Conservation (phyloP, 805 yeast genomes). For the Priceomyces medius region DNA sequence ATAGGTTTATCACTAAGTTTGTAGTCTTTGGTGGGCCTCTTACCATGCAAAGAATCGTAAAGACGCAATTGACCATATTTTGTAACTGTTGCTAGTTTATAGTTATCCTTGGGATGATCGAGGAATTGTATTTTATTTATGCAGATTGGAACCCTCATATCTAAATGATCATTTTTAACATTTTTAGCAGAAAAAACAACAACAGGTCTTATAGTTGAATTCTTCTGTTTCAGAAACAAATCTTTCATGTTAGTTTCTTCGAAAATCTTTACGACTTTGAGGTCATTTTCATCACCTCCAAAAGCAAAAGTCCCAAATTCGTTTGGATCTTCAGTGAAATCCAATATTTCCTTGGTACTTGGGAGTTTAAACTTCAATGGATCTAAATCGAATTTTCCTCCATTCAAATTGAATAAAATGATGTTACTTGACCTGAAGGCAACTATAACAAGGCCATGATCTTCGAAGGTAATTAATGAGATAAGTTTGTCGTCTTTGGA, state of each 20-base stretch:
- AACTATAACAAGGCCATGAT: conserved; percentile 33
- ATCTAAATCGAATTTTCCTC: conserved; percentile 23
- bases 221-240: conserved; percentile 19
- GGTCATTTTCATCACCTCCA: conserved; percentile 85
- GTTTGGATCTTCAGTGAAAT: conserved; percentile 49
- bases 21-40: conserved; percentile 62
- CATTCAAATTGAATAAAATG: conserved; percentile 36
- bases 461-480: conserved; percentile 26
- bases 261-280: conserved; percentile 47
- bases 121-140: conserved; percentile 56
- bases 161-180: conserved; percentile 76
- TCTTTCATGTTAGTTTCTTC: conserved; percentile 15
- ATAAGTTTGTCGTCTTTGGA: conserved; percentile 29
- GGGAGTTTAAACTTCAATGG: conserved; percentile 34
- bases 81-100: conserved; percentile 64
- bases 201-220: conserved; percentile 22
- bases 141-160: conserved; percentile 82
- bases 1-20: conserved; percentile 58
- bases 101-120: conserved; percentile 35
- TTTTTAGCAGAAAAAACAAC: conserved; percentile 70
- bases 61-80: conserved; percentile 71
- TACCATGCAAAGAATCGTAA: conserved; percentile 67
- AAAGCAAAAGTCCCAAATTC: conserved; percentile 59
- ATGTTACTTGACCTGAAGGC: conserved; percentile 49
- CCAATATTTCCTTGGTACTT: conserved; percentile 45